A percentile compares a stretch with the other conserved stretches of the same genome.
phyloP scores from a whole-genome alignment of 345 rosid genomes.

The Eucalyptus tenuipes region DNA sequence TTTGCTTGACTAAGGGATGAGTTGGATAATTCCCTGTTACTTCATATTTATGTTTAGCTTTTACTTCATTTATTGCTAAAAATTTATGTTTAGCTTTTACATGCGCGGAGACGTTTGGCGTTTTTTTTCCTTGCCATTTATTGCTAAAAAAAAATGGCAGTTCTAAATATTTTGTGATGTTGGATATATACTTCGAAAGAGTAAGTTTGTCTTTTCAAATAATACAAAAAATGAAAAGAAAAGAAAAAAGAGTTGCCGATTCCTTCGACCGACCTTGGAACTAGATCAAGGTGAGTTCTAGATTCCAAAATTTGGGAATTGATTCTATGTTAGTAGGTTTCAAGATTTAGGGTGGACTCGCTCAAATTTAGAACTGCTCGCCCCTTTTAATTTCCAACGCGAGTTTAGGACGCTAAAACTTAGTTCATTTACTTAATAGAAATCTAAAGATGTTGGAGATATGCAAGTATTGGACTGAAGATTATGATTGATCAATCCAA shows the following conservation, averaged over 20 bases:
- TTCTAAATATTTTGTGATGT: neutral
- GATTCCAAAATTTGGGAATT: neutral
- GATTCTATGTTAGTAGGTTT: neutral
- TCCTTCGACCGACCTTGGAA: neutral
- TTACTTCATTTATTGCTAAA: no score
- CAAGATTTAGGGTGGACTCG: neutral
- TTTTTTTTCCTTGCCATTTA: accelerated
- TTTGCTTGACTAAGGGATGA: neutral
- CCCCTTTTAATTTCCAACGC: neutral
- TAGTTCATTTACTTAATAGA: neutral
- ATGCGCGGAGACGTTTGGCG: no score
- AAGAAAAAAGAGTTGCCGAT: no score
- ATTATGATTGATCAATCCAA: no score
- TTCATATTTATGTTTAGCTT: neutral
- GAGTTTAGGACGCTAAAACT: neutral
- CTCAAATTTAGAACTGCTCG: accelerated
- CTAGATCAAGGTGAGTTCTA: accelerated
- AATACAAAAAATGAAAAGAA: no score
- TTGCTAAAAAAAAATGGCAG: neutral
- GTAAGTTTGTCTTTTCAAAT: neutral
- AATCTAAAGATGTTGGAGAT: neutral
- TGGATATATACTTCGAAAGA: neutral
- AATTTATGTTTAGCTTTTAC: neutral
- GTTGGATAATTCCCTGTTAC: neutral
- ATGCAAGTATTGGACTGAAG: accelerated